Evolutionary conservation across 352 stramenopile species (phyloP).

Genomic region (Elongisporangium anandrum): DNA sequence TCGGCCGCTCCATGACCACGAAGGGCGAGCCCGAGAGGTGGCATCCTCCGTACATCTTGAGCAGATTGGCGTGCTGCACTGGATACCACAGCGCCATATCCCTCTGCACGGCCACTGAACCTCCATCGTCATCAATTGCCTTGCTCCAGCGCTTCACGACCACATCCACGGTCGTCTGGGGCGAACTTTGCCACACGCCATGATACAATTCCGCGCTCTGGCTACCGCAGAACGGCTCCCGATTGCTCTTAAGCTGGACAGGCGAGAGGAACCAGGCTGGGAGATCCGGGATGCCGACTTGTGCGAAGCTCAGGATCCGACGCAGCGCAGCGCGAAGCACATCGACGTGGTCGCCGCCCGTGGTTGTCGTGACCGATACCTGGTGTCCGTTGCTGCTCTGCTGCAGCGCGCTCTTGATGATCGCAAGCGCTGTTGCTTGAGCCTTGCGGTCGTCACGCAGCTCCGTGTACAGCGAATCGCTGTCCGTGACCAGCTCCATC

Average conservation of each 20-base stretch:
- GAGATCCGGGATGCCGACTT: constrained; percentile 35
- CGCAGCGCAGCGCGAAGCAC: constrained; percentile 41
- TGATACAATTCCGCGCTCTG: constrained; percentile 22
- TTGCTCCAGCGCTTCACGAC: constrained; percentile 36
- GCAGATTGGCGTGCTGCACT: constrained; percentile 44
- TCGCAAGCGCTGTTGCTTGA: constrained; percentile 34
- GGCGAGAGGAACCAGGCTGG: constrained; percentile 51
- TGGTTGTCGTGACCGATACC: constrained; percentile 6
- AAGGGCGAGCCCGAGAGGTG: constrained; percentile 40
- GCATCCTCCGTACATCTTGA: constrained; percentile 52
- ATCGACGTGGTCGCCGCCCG: constrained; percentile 28
- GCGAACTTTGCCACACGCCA: constrained; percentile 24
- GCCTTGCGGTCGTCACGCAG: constrained; percentile 5
- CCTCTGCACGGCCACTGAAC: constrained; percentile 20
- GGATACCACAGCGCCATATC: constrained; percentile 38
- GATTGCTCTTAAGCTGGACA: constrained; percentile 24
- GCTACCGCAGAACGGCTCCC: constrained; percentile 19
- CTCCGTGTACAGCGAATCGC: constrained; percentile 16
- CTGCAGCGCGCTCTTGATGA: constrained; percentile 50
- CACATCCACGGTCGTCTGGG: constrained; percentile 21
- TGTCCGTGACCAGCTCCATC: constrained; percentile 4
- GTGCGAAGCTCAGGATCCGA: constrained; percentile 36
- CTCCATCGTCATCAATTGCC: constrained; percentile 9
- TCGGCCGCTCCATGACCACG: constrained; percentile 43
- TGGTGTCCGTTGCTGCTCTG: constrained; percentile 17